Conservation (phyloP, 225 moss, liverwort and hornwort species). For the Neckera pumila region DNA sequence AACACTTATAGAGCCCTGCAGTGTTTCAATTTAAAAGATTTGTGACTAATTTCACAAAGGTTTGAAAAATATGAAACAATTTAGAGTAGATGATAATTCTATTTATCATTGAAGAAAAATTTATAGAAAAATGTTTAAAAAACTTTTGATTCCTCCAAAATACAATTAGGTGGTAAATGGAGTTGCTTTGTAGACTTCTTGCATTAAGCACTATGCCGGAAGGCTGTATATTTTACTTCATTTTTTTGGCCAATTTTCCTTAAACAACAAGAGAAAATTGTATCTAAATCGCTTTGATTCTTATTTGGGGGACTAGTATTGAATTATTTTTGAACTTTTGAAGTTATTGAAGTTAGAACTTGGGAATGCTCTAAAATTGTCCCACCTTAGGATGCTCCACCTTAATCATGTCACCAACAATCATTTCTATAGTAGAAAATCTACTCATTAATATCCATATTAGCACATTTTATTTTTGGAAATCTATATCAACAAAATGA, state of each 20-base stretch:
- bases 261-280: background rate
- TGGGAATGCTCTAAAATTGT: background rate
- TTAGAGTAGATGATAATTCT: too few species aligned
- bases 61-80: too few species aligned
- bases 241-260: background rate
- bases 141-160: background rate
- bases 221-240: background rate
- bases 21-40: background rate
- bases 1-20: fast-evolving
- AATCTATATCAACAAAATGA: too few species aligned
- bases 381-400: background rate
- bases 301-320: background rate
- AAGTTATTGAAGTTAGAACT: background rate
- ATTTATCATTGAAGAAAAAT: too few species aligned
- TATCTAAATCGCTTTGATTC: background rate
- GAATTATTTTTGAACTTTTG: background rate
- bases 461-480: background rate
- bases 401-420: background rate
- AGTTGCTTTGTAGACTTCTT: too few species aligned
- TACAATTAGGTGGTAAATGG: background rate
- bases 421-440: background rate
- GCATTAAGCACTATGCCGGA: background rate
- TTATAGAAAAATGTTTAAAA: background rate
- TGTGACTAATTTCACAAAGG: too few species aligned
- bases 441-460: background rate